phyloP scores from a whole-genome alignment of 768 basidiomycete genomes.

The Coprinopsis strossmayeri region DNA sequence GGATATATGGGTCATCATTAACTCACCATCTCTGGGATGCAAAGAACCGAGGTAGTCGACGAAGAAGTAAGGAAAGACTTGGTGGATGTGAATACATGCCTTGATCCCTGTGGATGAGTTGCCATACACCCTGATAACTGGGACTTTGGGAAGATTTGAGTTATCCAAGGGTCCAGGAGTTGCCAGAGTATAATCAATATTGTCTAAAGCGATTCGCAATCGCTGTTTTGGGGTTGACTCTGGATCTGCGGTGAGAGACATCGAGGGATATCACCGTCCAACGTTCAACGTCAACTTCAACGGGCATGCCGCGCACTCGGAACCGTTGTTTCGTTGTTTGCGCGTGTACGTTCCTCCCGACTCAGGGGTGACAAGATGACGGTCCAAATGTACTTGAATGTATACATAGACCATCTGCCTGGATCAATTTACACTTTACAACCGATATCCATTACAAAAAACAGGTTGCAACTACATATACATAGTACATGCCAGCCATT shows the following conservation, averaged over 20 bases:
- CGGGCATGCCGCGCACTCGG: too few species aligned
- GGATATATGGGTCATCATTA: conserved; percentile 1
- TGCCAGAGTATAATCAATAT: conserved; percentile 60
- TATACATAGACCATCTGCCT: too few species aligned
- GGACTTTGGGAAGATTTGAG: conserved; percentile 54
- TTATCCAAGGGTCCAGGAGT: conserved; percentile 62
- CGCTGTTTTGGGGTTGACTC: not conserved
- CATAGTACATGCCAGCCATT: too few species aligned
- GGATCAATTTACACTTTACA: too few species aligned
- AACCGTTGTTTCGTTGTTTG: too few species aligned
- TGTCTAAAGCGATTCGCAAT: conserved; percentile 39
- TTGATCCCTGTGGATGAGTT: conserved; percentile 69
- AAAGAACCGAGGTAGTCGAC: conserved; percentile 73
- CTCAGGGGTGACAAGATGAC: too few species aligned
- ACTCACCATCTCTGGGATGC: conserved; percentile 54
- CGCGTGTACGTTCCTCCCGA: too few species aligned
- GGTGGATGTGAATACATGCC: conserved; percentile 86
- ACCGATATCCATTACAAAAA: too few species aligned
- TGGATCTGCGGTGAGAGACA: not conserved
- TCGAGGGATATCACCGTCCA: too few species aligned
- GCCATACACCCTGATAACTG: conserved; percentile 84
- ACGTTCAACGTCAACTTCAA: too few species aligned
- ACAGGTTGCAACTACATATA: too few species aligned
- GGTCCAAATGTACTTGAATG: too few species aligned
- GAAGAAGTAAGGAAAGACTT: conserved; percentile 92